Conservation (phyloP, 257 asterid genomes). For the Scutellaria minor region DNA sequence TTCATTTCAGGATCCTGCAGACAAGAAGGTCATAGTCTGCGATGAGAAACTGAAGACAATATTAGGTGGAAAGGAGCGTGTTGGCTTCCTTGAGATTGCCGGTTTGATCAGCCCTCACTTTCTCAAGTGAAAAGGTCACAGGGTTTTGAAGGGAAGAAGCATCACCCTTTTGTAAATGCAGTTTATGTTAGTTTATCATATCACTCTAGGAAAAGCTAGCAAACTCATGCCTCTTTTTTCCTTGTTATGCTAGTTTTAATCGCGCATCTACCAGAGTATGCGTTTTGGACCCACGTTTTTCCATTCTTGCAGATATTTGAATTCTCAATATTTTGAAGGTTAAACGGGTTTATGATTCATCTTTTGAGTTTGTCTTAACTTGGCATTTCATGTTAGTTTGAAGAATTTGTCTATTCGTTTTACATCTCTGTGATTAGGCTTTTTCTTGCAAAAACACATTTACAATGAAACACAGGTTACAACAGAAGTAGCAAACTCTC, state of each 20-base stretch:
- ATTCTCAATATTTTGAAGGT: not conserved
- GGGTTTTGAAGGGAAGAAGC: not conserved
- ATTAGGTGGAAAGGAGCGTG: slow-evolving; percentile 74
- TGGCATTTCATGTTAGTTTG: not conserved
- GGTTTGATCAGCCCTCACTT: slow-evolving; percentile 89
- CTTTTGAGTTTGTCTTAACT: not conserved
- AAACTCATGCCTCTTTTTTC: slow-evolving; percentile 17
- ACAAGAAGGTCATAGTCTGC: slow-evolving; percentile 80
- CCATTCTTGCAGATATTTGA: slow-evolving; percentile 1
- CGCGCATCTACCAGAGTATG: slow-evolving; percentile 29
- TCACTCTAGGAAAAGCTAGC: slow-evolving; percentile 39
- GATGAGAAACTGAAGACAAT: slow-evolving; percentile 88
- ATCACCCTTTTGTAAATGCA: slow-evolving; percentile 42
- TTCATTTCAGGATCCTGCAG: slow-evolving; percentile 70
- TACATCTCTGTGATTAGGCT: too few relatives aligned
- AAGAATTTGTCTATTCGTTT: too few relatives aligned
- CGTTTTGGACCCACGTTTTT: slow-evolving; percentile 26
- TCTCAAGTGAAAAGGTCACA: slow-evolving; percentile 52
- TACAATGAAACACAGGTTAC: too few relatives aligned
- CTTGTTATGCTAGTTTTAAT: slow-evolving; percentile 18
- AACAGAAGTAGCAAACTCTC: too few relatives aligned
- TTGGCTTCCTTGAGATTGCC: slow-evolving; percentile 95
- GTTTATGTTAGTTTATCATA: slow-evolving; percentile 35
- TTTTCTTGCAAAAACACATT: too few relatives aligned
- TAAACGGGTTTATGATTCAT: not conserved